Conservation (phyloP, 108 stramenopile genomes). For the Mayamaea pseudoterrestris region DNA sequence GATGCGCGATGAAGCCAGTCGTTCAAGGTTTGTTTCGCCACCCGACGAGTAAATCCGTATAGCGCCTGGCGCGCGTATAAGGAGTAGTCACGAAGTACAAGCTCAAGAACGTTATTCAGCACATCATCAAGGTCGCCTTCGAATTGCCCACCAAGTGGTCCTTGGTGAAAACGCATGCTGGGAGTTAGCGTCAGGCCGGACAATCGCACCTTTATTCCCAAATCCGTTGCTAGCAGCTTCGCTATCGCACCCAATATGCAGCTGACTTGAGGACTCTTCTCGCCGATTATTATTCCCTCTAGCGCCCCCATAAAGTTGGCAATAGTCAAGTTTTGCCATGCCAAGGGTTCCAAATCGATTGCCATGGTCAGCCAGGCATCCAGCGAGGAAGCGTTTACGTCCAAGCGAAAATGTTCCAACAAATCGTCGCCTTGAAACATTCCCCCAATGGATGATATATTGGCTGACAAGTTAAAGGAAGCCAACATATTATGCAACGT, state of each 20-base stretch:
- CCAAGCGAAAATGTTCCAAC: conserved; percentile 4
- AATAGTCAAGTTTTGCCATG: conserved; percentile 2
- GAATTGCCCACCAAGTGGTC: background rate
- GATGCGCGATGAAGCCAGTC: background rate
- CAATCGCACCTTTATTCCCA: background rate
- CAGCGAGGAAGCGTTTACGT: background rate
- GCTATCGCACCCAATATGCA: conserved; percentile 4
- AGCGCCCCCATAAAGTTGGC: background rate
- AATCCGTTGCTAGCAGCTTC: background rate
- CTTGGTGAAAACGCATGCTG: background rate
- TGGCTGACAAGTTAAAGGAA: background rate
- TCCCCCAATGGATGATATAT: conserved; percentile 1
- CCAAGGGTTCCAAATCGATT: background rate
- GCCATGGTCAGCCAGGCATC: background rate
- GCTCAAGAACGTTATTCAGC: conserved; percentile 5
- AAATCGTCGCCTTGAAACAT: conserved; percentile 6
- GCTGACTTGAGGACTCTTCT: background rate
- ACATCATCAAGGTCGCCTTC: conserved; percentile 8
- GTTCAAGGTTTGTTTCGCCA: background rate
- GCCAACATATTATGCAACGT: background rate
- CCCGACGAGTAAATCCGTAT: background rate
- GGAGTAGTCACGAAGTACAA: conserved; percentile 1
- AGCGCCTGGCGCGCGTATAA: background rate
- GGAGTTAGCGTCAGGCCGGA: background rate
- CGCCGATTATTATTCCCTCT: background rate